Evolutionary conservation across 1,284 basidiomycete genomes (phyloP).

Genomic region (Cryptococcus sp.): DNA sequence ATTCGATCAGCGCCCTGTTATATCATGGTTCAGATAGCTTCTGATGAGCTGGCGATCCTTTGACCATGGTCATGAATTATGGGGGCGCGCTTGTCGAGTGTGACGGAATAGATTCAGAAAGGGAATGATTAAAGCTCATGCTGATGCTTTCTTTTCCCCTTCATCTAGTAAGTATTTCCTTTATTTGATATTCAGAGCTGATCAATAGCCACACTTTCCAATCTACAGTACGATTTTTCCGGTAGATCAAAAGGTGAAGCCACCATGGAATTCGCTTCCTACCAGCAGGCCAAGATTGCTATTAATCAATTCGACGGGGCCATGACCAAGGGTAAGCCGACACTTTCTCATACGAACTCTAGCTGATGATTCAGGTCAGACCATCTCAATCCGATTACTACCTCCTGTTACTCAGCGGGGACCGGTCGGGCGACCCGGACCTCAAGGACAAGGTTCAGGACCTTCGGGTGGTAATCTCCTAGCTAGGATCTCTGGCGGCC

Average conservation of each 20-base stretch:
- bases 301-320: slow-evolving; percentile 85
- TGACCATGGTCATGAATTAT: not conserved
- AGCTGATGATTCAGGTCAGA: slow-evolving; percentile 58
- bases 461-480: slow-evolving; percentile 20
- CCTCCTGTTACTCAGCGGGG: slow-evolving; percentile 18
- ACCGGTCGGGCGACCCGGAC: slow-evolving; percentile 1
- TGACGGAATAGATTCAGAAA: not conserved
- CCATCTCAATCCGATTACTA: slow-evolving; percentile 66
- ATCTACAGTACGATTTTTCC: slow-evolving; percentile 81
- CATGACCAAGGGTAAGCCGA: slow-evolving; percentile 72
- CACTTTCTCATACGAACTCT: not conserved
- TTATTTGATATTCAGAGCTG: slow-evolving; percentile 8
- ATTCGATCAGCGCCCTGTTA: not conserved
- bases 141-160: slow-evolving; percentile 13
- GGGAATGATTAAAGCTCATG: slow-evolving; percentile 37
- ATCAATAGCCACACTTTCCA: slow-evolving; percentile 1
- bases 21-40: not conserved
- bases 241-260: slow-evolving; percentile 86
- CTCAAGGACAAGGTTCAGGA: slow-evolving; percentile 1
- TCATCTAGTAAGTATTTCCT: slow-evolving; percentile 19
- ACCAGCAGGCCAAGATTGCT: slow-evolving; percentile 73
- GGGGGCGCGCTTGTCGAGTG: not conserved
- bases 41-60: not conserved
- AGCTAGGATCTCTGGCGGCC: slow-evolving; percentile 21
- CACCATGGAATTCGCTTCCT: slow-evolving; percentile 72